Conservation (phyloP, 2,329 filamentous ascomycete species). For the Cladosporium velox region DNA sequence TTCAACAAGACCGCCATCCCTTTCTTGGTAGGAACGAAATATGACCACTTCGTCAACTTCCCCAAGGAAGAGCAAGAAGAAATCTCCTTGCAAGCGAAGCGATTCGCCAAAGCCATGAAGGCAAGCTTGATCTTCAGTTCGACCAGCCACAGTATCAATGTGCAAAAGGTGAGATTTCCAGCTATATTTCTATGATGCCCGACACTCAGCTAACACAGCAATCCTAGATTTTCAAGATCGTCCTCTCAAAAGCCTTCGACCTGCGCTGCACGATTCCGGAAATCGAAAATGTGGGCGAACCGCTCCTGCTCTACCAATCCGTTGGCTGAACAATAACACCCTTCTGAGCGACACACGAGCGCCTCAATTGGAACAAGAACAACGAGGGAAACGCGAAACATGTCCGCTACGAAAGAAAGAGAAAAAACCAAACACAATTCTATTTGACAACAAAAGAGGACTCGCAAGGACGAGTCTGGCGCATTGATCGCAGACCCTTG, state of each 20-base stretch:
- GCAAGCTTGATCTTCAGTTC: constrained; percentile 97
- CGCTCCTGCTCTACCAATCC: constrained; percentile 76
- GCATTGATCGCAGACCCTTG: background rate
- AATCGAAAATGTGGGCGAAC: constrained; percentile 97
- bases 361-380: constrained; percentile 4
- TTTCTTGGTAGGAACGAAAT: constrained; percentile 95
- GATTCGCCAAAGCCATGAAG: constrained; percentile 98
- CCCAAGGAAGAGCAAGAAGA: constrained; percentile 96
- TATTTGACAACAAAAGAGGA: constrained; percentile 1
- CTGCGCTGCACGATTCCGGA: constrained; percentile 98
- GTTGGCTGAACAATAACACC: constrained; percentile 34
- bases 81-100: constrained; percentile 93
- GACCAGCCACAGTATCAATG: constrained; percentile 98
- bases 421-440: background rate
- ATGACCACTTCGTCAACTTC: constrained; percentile 99
- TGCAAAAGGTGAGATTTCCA: constrained; percentile 75
- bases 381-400: constrained; percentile 6
- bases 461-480: background rate
- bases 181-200: background rate
- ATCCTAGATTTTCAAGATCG: constrained; percentile 95
- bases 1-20: constrained; percentile 99
- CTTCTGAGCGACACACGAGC: background rate
- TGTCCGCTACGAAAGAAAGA: constrained; percentile 6
- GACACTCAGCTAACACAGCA: background rate
- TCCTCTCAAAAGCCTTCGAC: constrained; percentile 97